These are phyloP conservation scores for Linderniella brevidens DNA, from an alignment of 257 asterid species.

Conservation along the genomic window DNA sequence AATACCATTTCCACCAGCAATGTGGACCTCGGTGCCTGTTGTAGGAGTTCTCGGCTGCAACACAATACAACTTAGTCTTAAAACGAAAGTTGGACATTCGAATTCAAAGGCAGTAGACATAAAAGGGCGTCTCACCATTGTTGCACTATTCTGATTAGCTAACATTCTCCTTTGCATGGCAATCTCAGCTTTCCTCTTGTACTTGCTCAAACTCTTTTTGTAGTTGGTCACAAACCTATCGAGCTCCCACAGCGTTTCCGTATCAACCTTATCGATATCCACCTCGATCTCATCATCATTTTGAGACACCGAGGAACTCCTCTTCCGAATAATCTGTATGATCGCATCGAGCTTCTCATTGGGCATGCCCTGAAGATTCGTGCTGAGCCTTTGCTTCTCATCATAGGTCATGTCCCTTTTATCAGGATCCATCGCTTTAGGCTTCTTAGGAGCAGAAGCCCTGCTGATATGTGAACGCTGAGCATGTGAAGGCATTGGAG, in stretches of 20 bases:
- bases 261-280: conserved; percentile 48
- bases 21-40: no score
- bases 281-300: conserved; percentile 55
- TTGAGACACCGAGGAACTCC: conserved; percentile 36
- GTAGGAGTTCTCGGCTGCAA: no score
- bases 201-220: conserved; percentile 49
- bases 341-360: conserved; percentile 52
- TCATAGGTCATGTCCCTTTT: conserved; percentile 62
- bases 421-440: conserved; percentile 54
- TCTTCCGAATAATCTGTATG: conserved; percentile 51
- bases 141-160: conserved; percentile 20
- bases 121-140: conserved; percentile 12
- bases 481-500: background rate
- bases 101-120: background rate
- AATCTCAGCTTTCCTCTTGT: conserved; percentile 47
- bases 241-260: conserved; percentile 66
- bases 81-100: background rate
- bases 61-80: background rate
- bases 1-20: no score
- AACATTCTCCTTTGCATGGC: conserved; percentile 25
- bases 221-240: conserved; percentile 55
- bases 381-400: conserved; percentile 59
- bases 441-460: conserved; percentile 48
- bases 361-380: conserved; percentile 49
- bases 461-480: conserved; percentile 19